Percentiles rank a stretch among this genome's conserved stretches.
These are phyloP conservation scores for Coemansia sp. DNA, from an alignment of 192 early-diverging fungal species.

Conservation along the genomic window DNA sequence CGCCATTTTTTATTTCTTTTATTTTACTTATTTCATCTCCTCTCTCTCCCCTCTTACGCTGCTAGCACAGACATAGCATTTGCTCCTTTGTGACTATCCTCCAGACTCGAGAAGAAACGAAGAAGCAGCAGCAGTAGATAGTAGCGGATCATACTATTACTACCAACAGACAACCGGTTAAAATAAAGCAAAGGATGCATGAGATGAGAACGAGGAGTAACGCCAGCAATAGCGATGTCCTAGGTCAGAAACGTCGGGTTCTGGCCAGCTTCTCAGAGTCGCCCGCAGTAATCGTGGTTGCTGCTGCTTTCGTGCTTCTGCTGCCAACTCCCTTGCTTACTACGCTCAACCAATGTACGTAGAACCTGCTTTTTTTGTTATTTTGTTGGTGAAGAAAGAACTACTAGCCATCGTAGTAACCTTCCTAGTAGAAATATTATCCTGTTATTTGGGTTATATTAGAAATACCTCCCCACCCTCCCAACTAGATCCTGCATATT, in stretches of 20 bases:
- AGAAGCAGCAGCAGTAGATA: too few relatives aligned
- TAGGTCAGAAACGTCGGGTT: slow-evolving; percentile 3
- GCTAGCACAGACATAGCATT: too few relatives aligned
- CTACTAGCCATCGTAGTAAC: too few relatives aligned
- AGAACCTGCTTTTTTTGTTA: not conserved
- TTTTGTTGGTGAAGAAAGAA: too few relatives aligned
- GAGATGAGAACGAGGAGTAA: not conserved
- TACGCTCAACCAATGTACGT: slow-evolving; percentile 41
- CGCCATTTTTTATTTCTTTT: not conserved
- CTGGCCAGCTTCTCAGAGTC: slow-evolving; percentile 26
- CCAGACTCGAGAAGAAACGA: too few relatives aligned
- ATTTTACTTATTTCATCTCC: not conserved
- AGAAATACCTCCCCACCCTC: too few relatives aligned
- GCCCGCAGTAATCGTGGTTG: slow-evolving; percentile 29
- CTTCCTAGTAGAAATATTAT: too few relatives aligned
- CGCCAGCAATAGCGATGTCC: slow-evolving; percentile 3
- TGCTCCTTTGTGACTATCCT: too few relatives aligned
- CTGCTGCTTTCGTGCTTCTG: slow-evolving; percentile 19
- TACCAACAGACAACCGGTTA: not conserved
- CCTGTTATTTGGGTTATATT: too few relatives aligned
- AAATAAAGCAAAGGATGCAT: not conserved
- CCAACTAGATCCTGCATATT: too few relatives aligned
- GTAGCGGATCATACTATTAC: too few relatives aligned
- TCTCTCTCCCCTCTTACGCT: not conserved
- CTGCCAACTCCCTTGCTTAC: slow-evolving; percentile 43